These are phyloP conservation scores for Rauvolfia tetraphylla DNA, from an alignment of 257 asterid genomes.

Conservation along the genomic window DNA sequence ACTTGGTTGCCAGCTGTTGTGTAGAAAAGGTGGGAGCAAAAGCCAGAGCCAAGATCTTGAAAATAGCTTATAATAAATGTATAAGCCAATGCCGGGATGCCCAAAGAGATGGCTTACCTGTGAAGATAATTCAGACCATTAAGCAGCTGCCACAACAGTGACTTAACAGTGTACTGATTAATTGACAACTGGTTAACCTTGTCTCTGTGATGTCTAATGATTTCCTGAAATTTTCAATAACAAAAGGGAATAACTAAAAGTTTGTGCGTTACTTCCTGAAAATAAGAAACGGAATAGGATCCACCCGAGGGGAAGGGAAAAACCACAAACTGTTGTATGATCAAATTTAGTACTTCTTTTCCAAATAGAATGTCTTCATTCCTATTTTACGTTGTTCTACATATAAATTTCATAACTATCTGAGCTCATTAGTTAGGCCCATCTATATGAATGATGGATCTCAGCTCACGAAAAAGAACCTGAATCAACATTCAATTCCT, in stretches of 20 bases:
- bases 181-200: slow-evolving; percentile 87
- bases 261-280: background rate
- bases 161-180: slow-evolving; percentile 76
- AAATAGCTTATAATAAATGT: background rate
- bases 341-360: background rate
- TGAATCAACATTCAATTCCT: background rate
- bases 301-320: no score
- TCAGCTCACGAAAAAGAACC: background rate
- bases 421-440: background rate
- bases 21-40: background rate
- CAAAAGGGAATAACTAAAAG: background rate
- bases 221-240: slow-evolving; percentile 57
- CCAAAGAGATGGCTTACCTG: slow-evolving; percentile 47
- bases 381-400: background rate
- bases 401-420: background rate
- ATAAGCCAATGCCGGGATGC: background rate
- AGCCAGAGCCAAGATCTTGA: background rate
- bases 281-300: background rate
- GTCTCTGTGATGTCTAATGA: slow-evolving; percentile 95
- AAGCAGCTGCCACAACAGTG: slow-evolving; percentile 97
- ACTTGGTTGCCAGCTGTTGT: background rate
- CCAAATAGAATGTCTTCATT: background rate
- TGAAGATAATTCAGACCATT: slow-evolving; percentile 96
- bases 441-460: background rate
- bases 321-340: background rate